These are phyloP conservation scores for Bromus sterilis DNA, from an alignment of 176 grass and related monocot genomes.

Conservation along the genomic window DNA sequence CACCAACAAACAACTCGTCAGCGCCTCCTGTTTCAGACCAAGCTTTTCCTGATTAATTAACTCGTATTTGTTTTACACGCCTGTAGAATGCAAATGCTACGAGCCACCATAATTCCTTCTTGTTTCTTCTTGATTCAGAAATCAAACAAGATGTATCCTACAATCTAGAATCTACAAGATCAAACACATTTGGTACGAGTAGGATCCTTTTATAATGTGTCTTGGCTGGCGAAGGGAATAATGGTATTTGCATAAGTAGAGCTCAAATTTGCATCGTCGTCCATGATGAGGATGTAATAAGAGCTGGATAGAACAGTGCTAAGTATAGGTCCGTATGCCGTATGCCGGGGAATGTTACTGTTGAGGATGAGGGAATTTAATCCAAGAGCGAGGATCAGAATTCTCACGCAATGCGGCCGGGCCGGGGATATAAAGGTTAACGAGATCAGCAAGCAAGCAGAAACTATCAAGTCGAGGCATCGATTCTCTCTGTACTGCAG, in stretches of 20 bases:
- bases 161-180: background rate
- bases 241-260: slow-evolving; percentile 10
- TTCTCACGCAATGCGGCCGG: background rate
- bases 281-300: background rate
- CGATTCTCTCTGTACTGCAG: slow-evolving; percentile 40
- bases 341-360: slow-evolving; percentile 23
- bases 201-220: slow-evolving; percentile 13
- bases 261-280: slow-evolving; percentile 15
- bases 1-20: background rate
- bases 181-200: background rate
- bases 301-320: slow-evolving; percentile 14
- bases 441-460: slow-evolving; percentile 27
- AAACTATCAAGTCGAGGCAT: slow-evolving; percentile 46
- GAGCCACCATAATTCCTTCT: background rate
- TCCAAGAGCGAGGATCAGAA: background rate
- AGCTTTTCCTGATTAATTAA: too few species aligned
- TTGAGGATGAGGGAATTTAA: slow-evolving; percentile 14
- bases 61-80: too few species aligned
- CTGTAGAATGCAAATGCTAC: slow-evolving; percentile 9
- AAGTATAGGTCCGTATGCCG: slow-evolving; percentile 23
- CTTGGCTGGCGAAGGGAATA: slow-evolving; percentile 11
- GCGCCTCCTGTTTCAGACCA: background rate
- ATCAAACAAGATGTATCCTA: background rate
- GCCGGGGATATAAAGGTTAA: slow-evolving; percentile 35
- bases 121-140: background rate